Base-by-base conservation (phyloP, 1,139 yeast species). In the Kluyveromyces marxianus region DNA sequence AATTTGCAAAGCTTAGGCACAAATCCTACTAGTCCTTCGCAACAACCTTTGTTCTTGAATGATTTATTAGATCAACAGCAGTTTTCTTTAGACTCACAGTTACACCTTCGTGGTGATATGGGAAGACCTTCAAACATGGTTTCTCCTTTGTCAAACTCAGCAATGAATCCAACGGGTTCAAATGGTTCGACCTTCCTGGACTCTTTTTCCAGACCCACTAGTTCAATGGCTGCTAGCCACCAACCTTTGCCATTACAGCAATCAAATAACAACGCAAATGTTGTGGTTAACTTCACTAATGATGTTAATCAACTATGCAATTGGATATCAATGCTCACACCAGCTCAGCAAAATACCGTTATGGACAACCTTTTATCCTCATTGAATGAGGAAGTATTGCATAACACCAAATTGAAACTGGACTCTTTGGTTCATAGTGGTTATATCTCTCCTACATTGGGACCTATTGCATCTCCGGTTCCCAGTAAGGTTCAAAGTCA, bases 261-360 rank as follows among this genome's bases (percentile, higher is more conserved):
- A 21, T 14, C 51, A 8, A 27, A 37, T 31, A 35, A 29, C 33
- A 55, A 48, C 35, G 41, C 47, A 46, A 54, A 52, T 52, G 54
- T 63, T 50, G 54, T 65, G 44, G 52, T 66, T 43, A 59, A 68
- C 37, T 72, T 72, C 51, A 70, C 72, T 14, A 67, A 66, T 44
- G 77, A 73, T 52, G 61, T 83, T 57, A 69, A 75, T 47, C 72
- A 74, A 46, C 74, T 79, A 54, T 73, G 77, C 53, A 69, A 69
- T 54, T 83, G 89, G 89, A 69, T 82, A 55, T 75, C 74, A 52
- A 71, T 70, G 54, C 69, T 83, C 60, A 73, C 68, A 47, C 71
- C 76, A 7, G 76, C 74, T 46, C 86, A 83, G 55, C 80, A 73
- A 54, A 69, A 75, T 48, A 69, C 79, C 30, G 76, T 80, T 61